Evolutionary conservation across 2,329 filamentous ascomycete genomes (phyloP).

Genomic region (Periglandula ipomoeae): DNA sequence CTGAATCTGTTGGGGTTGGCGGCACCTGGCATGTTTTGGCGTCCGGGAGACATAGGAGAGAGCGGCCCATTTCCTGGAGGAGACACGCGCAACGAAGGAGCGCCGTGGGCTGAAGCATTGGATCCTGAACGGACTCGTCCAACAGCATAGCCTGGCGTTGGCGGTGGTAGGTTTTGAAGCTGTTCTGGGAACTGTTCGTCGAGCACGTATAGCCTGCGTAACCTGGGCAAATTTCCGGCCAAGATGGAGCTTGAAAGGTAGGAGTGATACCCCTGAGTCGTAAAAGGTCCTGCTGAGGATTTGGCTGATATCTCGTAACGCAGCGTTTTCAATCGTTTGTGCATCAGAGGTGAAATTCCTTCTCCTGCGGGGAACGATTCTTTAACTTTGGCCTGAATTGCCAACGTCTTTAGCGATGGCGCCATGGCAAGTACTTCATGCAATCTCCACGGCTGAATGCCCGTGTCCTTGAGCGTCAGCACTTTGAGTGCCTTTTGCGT

Average conservation of each 20-base stretch:
- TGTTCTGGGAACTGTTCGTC: constrained; percentile 76
- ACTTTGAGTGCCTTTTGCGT: constrained; percentile 53
- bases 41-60: constrained; percentile 15
- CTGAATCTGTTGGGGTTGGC: constrained; percentile 37
- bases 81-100: constrained; percentile 10
- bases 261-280: constrained; percentile 62
- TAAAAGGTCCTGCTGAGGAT: constrained; percentile 47
- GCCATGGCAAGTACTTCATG: constrained; percentile 51
- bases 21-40: constrained; percentile 17
- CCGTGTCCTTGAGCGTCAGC: constrained; percentile 63
- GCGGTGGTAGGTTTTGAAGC: constrained; percentile 62
- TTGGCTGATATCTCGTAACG: constrained; percentile 73
- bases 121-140: constrained; percentile 24
- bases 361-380: constrained; percentile 39
- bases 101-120: constrained; percentile 15
- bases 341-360: constrained; percentile 52
- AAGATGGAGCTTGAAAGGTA: constrained; percentile 81
- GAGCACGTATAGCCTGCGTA: constrained; percentile 74
- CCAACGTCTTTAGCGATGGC: constrained; percentile 46
- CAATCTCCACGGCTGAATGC: constrained; percentile 54
- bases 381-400: constrained; percentile 41
- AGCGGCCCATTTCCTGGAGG: constrained; percentile 17
- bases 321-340: constrained; percentile 59
- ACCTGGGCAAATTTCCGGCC: constrained; percentile 60
- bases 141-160: constrained; percentile 30